Evolutionary conservation across 192 early-diverging fungal species (phyloP), one percentile per base, ranked within the genome.

Genomic region (Backusella sp.): DNA sequence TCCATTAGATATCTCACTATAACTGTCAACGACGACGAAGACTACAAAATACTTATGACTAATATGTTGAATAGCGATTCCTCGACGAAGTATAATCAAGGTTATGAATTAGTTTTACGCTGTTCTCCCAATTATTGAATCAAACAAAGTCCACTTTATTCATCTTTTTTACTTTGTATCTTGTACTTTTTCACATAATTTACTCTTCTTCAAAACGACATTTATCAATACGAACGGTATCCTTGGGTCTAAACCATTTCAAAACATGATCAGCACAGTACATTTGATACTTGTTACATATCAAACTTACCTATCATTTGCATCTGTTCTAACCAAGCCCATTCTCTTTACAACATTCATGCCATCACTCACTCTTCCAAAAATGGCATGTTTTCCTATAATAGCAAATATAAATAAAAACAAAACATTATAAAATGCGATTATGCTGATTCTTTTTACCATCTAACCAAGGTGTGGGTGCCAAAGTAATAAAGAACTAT

Each of bases 381-480:
- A 96, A 35, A 96, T 96, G 7, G 94, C 89, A 74, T 96, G 95
- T 77, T 96, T 96, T n/a, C 91, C 89, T 93, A 83, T 52, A 21
- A 37, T 11, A 11, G 28, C 67, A 32, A 32, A 32, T 32, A 32
- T 32, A 32, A 32, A 32, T 32, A 32, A 3, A 32, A 32, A 32
- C 2, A 32, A 32, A 32, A 32, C 32, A 3, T 32, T 32, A 32
- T 32, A 3, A 32, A 3, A 3, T 32, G 32, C 3, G 32, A 32
- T 32, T 32, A 32, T 3, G 32, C 32, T 32, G 32, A 32, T 32
- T 3, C 3, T 67, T 3, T 32, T 67, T 83, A 81, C 92, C 91
- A 81, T 96, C 95, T 23, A 96, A 84, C 92, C 93, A 94, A 28
- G 93, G 93, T 21, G 95, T 96, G n/a, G 95, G 94, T 11, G 94